Percentiles rank a stretch among this genome's conserved stretches.
Evolutionary conservation across 768 basidiomycete species (phyloP).

Genomic region (Candolleomyces efflorescens): DNA sequence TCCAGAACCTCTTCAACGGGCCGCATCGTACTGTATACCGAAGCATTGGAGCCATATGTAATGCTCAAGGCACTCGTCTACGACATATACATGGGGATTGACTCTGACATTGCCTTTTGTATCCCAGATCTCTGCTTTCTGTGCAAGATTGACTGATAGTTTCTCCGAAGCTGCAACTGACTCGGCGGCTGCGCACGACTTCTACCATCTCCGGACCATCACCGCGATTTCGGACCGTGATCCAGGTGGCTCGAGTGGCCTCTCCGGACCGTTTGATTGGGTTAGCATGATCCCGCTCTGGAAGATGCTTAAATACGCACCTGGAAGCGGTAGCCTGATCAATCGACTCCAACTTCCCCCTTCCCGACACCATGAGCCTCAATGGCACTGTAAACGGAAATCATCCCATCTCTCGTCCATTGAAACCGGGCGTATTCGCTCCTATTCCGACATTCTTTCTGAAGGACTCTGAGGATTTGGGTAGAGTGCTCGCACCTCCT

Average conservation of each 20-base stretch:
- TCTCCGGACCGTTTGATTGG: not conserved
- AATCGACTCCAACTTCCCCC: conserved; percentile 1
- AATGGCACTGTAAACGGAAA: conserved; percentile 19
- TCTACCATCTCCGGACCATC: not conserved
- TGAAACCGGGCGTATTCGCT: conserved; percentile 76
- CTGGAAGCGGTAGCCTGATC: not conserved
- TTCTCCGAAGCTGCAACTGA: not conserved
- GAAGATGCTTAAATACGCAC: conserved; percentile 7
- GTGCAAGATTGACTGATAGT: not conserved
- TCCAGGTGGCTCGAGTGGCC: not conserved
- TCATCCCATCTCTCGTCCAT: conserved; percentile 40
- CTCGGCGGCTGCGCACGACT: not conserved
- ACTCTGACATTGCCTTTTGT: not conserved
- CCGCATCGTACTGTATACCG: too few species aligned
- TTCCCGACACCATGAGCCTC: conserved; percentile 4
- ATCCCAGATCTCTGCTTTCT: not conserved
- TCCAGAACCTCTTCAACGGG: too few species aligned
- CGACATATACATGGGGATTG: not conserved
- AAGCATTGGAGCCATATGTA: too few species aligned
- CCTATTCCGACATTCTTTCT: conserved; percentile 88
- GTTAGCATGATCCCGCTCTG: not conserved
- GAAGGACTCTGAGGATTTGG: conserved; percentile 73
- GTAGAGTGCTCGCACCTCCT: conserved; percentile 31
- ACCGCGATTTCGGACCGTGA: conserved; percentile 1
- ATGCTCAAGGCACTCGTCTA: too few species aligned